Evolutionary conservation across 78 protist species (phyloP).

Genomic region (Cavenderia fasciculata): DNA sequence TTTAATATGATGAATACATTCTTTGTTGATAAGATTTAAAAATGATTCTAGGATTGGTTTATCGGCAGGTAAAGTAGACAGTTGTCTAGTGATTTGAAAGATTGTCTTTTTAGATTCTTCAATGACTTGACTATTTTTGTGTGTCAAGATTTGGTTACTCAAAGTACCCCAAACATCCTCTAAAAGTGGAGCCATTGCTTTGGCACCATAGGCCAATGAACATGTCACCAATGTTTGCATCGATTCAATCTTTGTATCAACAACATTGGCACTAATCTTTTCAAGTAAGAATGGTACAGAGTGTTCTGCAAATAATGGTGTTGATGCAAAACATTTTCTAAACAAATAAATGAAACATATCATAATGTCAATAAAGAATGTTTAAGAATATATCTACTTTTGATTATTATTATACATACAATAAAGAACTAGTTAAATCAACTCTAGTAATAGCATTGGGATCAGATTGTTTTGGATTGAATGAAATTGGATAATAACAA

Average conservation of each 20-base stretch:
- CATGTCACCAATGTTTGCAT: constrained; percentile 40
- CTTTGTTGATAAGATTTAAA: constrained; percentile 19
- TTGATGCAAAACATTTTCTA: constrained; percentile 50
- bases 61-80: constrained; percentile 7
- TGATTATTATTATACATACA: background rate
- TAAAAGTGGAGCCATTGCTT: constrained; percentile 17
- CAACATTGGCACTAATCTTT: constrained; percentile 54
- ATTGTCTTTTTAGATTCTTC: constrained; percentile 72
- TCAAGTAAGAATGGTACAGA: constrained; percentile 73
- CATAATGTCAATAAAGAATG: background rate
- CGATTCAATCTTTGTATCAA: constrained; percentile 71
- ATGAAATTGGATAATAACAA: constrained; percentile 93
- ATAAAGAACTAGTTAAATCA: constrained; percentile 45
- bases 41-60: constrained; percentile 21
- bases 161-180: constrained; percentile 75
- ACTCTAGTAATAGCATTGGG: constrained; percentile 75
- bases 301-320: constrained; percentile 63
- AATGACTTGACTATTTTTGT: constrained; percentile 37
- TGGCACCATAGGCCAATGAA: constrained; percentile 41
- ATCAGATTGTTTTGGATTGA: constrained; percentile 92
- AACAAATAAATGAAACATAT: background rate
- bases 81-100: constrained; percentile 15
- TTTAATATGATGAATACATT: constrained; percentile 76
- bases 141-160: constrained; percentile 40
- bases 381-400: background rate